These are phyloP conservation scores for Gossypium davidsonii DNA, from an alignment of 441 rosid genomes.

Conservation along the genomic window DNA sequence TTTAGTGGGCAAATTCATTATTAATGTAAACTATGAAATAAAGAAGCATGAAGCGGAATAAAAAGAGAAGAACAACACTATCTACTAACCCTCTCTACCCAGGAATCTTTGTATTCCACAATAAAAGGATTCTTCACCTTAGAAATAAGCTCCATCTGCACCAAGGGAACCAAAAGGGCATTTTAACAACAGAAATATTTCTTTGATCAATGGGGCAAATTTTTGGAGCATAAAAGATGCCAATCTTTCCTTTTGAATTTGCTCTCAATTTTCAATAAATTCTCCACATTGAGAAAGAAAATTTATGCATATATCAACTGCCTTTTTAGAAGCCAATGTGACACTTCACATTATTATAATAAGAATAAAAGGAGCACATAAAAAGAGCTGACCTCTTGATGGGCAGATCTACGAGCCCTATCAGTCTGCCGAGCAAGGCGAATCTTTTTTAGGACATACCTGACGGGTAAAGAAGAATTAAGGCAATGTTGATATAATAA, in stretches of 20 bases:
- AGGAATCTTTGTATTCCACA: slow-evolving; percentile 80
- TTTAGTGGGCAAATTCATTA: neutral
- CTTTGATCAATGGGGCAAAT: neutral
- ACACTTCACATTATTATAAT: neutral
- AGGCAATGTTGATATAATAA: neutral
- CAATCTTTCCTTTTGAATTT: neutral
- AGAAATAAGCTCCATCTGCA: slow-evolving; percentile 84
- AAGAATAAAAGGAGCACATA: neutral
- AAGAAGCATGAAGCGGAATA: neutral
- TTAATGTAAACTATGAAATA: neutral
- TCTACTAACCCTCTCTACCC: slow-evolving; percentile 73
- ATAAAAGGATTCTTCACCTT: slow-evolving; percentile 59
- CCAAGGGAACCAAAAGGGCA: slow-evolving; percentile 16
- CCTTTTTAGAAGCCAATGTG: neutral
- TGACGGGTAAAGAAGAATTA: slow-evolving; percentile 9
- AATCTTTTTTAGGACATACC: slow-evolving; percentile 87
- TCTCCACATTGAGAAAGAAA: neutral
- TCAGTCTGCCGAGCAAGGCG: slow-evolving; percentile 93
- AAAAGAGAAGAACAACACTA: neutral
- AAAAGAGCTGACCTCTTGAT: slow-evolving; percentile 61
- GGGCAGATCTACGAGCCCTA: slow-evolving; percentile 80
- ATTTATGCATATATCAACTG: neutral
- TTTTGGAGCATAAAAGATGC: neutral
- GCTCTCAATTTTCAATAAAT: neutral
- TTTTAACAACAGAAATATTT: slow-evolving; percentile 4